These are phyloP conservation scores for Diplogelasinospora grovesii DNA, from an alignment of 495 filamentous ascomycete species.

Conservation along the genomic window DNA sequence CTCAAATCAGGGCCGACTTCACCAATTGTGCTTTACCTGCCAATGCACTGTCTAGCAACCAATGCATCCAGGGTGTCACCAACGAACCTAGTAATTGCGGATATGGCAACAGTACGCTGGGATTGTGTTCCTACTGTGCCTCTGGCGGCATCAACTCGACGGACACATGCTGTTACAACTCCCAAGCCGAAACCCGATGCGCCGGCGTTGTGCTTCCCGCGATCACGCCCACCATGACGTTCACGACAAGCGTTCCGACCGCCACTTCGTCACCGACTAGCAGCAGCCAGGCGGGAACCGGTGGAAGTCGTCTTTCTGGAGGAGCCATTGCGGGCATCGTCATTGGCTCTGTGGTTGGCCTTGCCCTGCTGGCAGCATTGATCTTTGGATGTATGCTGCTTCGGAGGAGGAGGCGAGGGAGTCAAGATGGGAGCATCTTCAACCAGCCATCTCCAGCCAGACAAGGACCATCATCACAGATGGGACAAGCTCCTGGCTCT, in stretches of 20 bases:
- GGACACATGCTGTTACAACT: slow-evolving; percentile 87
- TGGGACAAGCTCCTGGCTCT: slow-evolving; percentile 29
- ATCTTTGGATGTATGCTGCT: slow-evolving; percentile 52
- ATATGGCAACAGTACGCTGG: slow-evolving; percentile 70
- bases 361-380: slow-evolving; percentile 59
- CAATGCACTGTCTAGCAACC: slow-evolving; percentile 59
- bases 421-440: slow-evolving; percentile 58
- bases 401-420: slow-evolving; percentile 54
- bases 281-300: slow-evolving; percentile 26
- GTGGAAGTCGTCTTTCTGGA: slow-evolving; percentile 55
- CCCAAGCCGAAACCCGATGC: slow-evolving; percentile 67
- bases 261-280: slow-evolving; percentile 36
- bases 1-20: slow-evolving; percentile 87
- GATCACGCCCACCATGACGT: slow-evolving; percentile 61
- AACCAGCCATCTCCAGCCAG: slow-evolving; percentile 83
- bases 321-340: slow-evolving; percentile 89
- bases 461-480: slow-evolving; percentile 35
- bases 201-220: slow-evolving; percentile 65
- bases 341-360: slow-evolving; percentile 68
- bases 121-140: slow-evolving; percentile 81
- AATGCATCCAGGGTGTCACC: slow-evolving; percentile 65
- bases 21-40: slow-evolving; percentile 79
- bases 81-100: slow-evolving; percentile 92
- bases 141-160: slow-evolving; percentile 80
- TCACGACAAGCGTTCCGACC: slow-evolving; percentile 48